A percentile compares a stretch with the other conserved stretches of the same genome.
Conservation (phyloP, 352 stramenopile species). For the Globisporangium acanthophoron region DNA sequence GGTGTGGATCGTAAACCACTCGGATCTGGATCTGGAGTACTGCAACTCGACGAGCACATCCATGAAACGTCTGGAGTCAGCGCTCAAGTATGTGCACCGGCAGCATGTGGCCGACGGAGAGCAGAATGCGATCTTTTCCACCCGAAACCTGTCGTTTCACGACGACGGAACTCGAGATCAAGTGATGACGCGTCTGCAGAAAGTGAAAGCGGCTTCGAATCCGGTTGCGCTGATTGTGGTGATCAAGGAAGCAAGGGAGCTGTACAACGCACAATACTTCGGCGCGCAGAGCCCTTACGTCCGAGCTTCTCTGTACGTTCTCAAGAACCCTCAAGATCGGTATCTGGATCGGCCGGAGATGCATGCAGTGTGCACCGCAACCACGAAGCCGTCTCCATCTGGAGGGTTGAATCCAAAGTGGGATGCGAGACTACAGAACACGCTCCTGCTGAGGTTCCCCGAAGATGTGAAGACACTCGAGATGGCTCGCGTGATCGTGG, state of each 20-base stretch:
- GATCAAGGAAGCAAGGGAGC: conserved; percentile 65
- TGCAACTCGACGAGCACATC: conserved; percentile 81
- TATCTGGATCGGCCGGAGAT: conserved; percentile 78
- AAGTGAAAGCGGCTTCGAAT: conserved; percentile 71
- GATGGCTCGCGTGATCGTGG: conserved; percentile 75
- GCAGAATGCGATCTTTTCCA: conserved; percentile 55
- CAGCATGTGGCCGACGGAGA: conserved; percentile 34
- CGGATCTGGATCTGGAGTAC: conserved; percentile 80
- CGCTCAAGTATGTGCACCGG: conserved; percentile 75
- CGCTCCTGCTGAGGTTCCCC: conserved; percentile 66
- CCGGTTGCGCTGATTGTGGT: conserved; percentile 80
- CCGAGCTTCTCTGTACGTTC: conserved; percentile 67
- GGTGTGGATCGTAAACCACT: conserved; percentile 88
- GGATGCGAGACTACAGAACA: conserved; percentile 74
- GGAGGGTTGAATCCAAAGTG: conserved; percentile 71
- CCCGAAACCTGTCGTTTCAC: conserved; percentile 56
- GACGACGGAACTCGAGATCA: conserved; percentile 39
- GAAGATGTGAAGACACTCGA: conserved; percentile 52
- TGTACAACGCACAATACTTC: conserved; percentile 87
- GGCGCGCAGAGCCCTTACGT: conserved; percentile 84
- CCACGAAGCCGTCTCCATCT: conserved; percentile 72
- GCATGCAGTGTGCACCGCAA: conserved; percentile 66
- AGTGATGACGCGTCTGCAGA: conserved; percentile 57
- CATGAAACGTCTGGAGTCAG: conserved; percentile 51
- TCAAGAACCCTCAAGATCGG: conserved; percentile 78